These are phyloP conservation scores for Saccharomycopsis guyanensis DNA, from an alignment of 805 yeast genomes.

Conservation along the genomic window DNA sequence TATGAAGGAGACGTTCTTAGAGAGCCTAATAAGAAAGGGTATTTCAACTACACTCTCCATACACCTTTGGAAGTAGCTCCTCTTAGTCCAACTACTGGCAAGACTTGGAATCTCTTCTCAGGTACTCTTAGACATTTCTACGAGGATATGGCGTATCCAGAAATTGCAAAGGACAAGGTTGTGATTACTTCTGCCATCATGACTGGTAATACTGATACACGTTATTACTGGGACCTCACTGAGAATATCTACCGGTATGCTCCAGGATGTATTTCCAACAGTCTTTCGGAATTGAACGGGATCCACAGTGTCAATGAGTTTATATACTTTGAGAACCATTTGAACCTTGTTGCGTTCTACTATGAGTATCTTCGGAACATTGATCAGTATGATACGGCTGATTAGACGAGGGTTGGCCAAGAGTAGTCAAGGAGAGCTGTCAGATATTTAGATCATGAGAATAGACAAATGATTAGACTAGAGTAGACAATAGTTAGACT, in stretches of 20 bases:
- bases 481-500: too few species aligned
- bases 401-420: too few species aligned
- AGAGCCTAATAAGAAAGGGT: slow-evolving; percentile 33
- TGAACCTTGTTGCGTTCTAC: slow-evolving; percentile 49
- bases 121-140: slow-evolving; percentile 58
- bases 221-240: slow-evolving; percentile 55
- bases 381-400: slow-evolving; percentile 23
- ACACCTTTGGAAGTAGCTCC: slow-evolving; percentile 45
- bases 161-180: slow-evolving; percentile 29
- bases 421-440: too few species aligned
- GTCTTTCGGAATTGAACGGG: slow-evolving; percentile 21
- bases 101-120: slow-evolving; percentile 48
- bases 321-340: slow-evolving; percentile 46
- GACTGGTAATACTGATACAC: slow-evolving; percentile 69
- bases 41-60: slow-evolving; percentile 30
- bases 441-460: too few species aligned
- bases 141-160: slow-evolving; percentile 44
- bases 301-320: slow-evolving; percentile 63
- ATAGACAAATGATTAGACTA: too few species aligned
- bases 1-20: slow-evolving; percentile 29
- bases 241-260: slow-evolving; percentile 53
- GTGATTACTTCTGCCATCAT: slow-evolving; percentile 50
- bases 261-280: slow-evolving; percentile 34
- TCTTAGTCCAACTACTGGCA: slow-evolving; percentile 38
- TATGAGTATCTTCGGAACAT: slow-evolving; percentile 44